Evolutionary conservation across 352 stramenopile genomes (phyloP).

Genomic region (Globisporangium mamillatum): DNA sequence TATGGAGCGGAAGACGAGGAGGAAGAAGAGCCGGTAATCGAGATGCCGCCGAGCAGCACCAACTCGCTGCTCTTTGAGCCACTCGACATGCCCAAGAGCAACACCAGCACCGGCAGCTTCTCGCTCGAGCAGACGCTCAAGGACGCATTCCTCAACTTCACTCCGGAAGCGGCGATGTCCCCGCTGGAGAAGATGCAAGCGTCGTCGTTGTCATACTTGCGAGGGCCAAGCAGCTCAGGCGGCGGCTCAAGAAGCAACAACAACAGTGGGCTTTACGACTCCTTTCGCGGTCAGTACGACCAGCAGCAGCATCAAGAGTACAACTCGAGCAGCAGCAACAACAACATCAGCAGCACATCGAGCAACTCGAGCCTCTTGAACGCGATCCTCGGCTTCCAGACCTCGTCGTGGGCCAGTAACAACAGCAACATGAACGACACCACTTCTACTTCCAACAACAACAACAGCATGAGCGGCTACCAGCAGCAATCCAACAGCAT

Average conservation of each 20-base stretch:
- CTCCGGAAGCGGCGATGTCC: slow-evolving; percentile 10
- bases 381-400: slow-evolving; percentile 13
- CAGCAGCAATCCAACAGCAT: slow-evolving; percentile 6
- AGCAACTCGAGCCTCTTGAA: slow-evolving; percentile 13
- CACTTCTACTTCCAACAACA: not conserved
- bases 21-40: slow-evolving; percentile 3
- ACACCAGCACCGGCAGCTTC: slow-evolving; percentile 14
- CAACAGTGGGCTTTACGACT: slow-evolving; percentile 3
- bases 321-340: not conserved
- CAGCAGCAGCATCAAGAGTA: slow-evolving; percentile 11
- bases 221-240: not conserved
- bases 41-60: slow-evolving; percentile 17
- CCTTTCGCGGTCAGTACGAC: slow-evolving; percentile 3
- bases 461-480: not conserved
- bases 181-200: slow-evolving; percentile 7
- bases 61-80: slow-evolving; percentile 24
- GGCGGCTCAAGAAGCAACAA: not conserved
- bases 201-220: not conserved
- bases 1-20: not conserved
- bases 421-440: not conserved
- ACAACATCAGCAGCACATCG: not conserved
- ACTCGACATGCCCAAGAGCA: slow-evolving; percentile 15
- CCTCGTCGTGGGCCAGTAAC: slow-evolving; percentile 1
- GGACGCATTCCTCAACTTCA: slow-evolving; percentile 28
- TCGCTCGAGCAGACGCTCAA: slow-evolving; percentile 23